phyloP scores from a whole-genome alignment of 371 early-diverging fungal genomes.

The Amoeboradix gromovi region DNA sequence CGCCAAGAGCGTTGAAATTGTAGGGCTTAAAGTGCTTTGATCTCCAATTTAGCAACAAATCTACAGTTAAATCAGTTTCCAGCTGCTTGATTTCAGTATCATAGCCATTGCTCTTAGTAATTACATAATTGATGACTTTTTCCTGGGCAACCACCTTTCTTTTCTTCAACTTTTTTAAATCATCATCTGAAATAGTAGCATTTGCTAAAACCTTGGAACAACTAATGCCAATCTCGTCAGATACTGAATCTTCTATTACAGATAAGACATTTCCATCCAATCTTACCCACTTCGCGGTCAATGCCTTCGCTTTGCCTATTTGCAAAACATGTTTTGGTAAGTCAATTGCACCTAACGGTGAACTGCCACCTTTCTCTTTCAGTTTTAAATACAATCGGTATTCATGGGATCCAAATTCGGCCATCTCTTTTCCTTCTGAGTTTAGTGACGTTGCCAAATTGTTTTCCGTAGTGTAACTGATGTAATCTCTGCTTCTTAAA shows the following conservation, averaged over 20 bases:
- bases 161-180: background rate
- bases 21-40: conserved; percentile 61
- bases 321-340: background rate
- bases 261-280: background rate
- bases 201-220: background rate
- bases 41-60: conserved; percentile 47
- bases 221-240: background rate
- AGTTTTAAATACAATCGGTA: background rate
- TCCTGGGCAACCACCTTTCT: background rate
- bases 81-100: conserved; percentile 47
- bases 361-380: background rate
- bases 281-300: background rate
- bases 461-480: background rate
- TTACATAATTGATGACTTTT: conserved; percentile 49
- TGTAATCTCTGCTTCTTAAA: background rate
- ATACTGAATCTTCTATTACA: background rate
- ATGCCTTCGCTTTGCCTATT: background rate
- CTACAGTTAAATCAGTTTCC: conserved; percentile 79
- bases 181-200: background rate
- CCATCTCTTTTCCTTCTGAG: background rate
- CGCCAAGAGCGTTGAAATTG: conserved; percentile 85
- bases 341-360: background rate
- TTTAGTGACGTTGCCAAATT: background rate
- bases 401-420: background rate
- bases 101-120: conserved; percentile 66